A percentile compares a stretch with the other conserved stretches of the same genome.
phyloP scores from a whole-genome alignment of 106 monocot species.

The Dendrobium catenatum region DNA sequence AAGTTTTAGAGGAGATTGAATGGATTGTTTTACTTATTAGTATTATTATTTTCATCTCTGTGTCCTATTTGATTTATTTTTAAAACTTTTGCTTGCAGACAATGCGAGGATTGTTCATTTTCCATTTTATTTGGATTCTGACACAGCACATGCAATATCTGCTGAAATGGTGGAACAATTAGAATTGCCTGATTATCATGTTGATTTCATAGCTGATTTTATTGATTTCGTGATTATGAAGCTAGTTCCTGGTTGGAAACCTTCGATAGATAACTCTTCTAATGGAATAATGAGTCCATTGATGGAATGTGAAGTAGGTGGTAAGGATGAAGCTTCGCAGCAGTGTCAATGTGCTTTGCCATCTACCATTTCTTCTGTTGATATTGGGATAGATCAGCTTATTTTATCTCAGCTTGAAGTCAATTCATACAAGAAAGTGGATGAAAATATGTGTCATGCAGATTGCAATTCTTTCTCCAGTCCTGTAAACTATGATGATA shows the following conservation, averaged over 20 bases:
- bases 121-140: slow-evolving; percentile 46
- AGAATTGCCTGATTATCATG: slow-evolving; percentile 47
- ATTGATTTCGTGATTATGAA: slow-evolving; percentile 56
- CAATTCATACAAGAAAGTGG: slow-evolving; percentile 6
- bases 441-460: background rate
- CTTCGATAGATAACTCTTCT: slow-evolving; percentile 16
- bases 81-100: slow-evolving; percentile 17
- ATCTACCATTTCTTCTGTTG: slow-evolving; percentile 2
- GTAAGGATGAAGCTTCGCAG: background rate
- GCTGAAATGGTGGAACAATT: slow-evolving; percentile 58
- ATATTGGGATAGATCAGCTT: slow-evolving; percentile 10
- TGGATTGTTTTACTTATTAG: background rate
- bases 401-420: slow-evolving; percentile 12
- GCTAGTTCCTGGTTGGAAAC: slow-evolving; percentile 42
- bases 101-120: slow-evolving; percentile 39
- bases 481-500: slow-evolving; percentile 12
- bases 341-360: slow-evolving; percentile 3
- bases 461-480: slow-evolving; percentile 10
- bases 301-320: slow-evolving; percentile 6
- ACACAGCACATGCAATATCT: slow-evolving; percentile 51
- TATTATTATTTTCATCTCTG: slow-evolving; percentile 7
- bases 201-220: slow-evolving; percentile 54
- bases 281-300: slow-evolving; percentile 16
- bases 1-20: background rate
- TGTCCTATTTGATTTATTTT: slow-evolving; percentile 36